A percentile compares a stretch with the other conserved stretches of the same genome.
Evolutionary conservation across 306 rosid genomes (phyloP).

Genomic region (Trifolium repens): DNA sequence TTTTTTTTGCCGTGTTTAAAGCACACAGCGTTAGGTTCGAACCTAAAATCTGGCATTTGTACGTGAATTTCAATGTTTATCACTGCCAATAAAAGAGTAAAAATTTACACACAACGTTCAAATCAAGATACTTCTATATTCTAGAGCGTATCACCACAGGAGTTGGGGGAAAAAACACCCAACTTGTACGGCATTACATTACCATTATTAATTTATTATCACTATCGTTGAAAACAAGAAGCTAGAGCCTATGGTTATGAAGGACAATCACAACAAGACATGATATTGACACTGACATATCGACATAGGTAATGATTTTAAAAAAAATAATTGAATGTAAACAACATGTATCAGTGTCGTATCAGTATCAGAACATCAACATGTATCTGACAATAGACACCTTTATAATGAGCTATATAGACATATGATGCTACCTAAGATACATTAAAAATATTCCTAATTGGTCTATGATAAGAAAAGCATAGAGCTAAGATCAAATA

Average conservation of each 20-base stretch:
- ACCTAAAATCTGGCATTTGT: too few species aligned
- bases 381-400: neutral
- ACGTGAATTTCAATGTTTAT: too few species aligned
- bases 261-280: neutral
- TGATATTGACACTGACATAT: neutral
- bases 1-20: too few species aligned
- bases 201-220: too few species aligned
- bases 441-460: conserved; percentile 45
- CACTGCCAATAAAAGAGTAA: too few species aligned
- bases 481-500: conserved; percentile 25
- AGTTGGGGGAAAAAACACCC: neutral
- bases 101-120: neutral
- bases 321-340: neutral
- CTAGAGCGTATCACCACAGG: neutral
- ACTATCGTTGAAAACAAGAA: too few species aligned
- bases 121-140: conserved; percentile 1
- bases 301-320: neutral
- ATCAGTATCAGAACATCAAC: neutral
- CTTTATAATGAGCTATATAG: neutral
- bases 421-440: conserved; percentile 33
- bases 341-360: neutral
- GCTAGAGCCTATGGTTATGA: neutral
- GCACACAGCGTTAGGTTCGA: too few species aligned
- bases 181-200: neutral
- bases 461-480: conserved; percentile 29